Base-by-base conservation (phyloP, 2,329 filamentous ascomycete genomes). In the Coleophoma cylindrospora region DNA sequence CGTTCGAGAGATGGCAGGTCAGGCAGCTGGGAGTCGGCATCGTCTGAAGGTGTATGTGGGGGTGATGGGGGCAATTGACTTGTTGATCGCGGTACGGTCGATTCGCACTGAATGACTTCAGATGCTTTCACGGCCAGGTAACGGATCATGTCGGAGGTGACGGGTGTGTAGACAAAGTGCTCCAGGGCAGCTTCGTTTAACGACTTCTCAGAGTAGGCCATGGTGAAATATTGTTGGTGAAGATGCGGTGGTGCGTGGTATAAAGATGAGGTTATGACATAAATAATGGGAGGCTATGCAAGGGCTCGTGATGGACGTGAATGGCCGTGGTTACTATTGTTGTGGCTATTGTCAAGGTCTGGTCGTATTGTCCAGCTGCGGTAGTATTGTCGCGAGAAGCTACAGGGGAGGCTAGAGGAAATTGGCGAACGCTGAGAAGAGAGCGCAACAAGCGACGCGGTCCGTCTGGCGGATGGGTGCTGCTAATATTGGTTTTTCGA, bases 21-120 rank as follows among this genome's bases (percentile, higher is more conserved):
- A 17, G 34, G 15, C 3, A 17, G 34, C 15, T 53, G 46, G 17
- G 51, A 22, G 15, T 37, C 22, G 40, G 50, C 40, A 19, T 60
- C 61, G 43, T 74, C 75, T 12, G 79, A 76, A 19, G 80, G 78
- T 15, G 79, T 75, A 41, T 74, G 72, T 47, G 74, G 70, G 62
- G 72, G 61, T 60, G 68, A 64, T 52, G 71, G 64, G 40, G 56
- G 56, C 58, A 61, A 45, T 64, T 60, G 56, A 47, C 69, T 68
- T 19, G 27, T 27, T 10, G 71, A 68, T 19, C 76, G 75, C 73
- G 79, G 76, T 65, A 81, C 73, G 53, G 67, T 72, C 45, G 77
- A 72, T 65, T 94, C 88, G 75, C 89, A 92, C 63, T 86, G 79
- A 66, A 94, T 94, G 65, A 94, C 89, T 64, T 86, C 81, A 64